Evolutionary conservation across 257 asterid genomes (phyloP), one percentile per base, ranked within the genome.

Genomic region (Plectranthus barbatus): DNA sequence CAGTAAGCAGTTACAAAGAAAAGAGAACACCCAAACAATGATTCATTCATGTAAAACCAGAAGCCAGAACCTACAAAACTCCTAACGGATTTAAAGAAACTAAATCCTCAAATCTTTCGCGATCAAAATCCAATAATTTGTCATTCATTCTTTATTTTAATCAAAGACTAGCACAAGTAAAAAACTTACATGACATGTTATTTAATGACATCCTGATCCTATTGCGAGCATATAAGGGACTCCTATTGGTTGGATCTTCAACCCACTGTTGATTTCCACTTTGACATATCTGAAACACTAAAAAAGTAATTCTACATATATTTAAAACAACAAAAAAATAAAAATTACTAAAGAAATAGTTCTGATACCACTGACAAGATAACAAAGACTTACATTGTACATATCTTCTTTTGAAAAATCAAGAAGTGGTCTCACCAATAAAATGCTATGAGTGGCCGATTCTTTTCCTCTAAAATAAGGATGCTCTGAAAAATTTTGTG

Each of bases 181-280:
- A 64, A 29, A 52, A 67, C 89, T 80, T 75, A 92, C 97, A 13
- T 15, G 91, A 68, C 64, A 81, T 26, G 66, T 68, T 65, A 48
- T 53, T 72, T 68, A 92, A 68, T 52, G 82, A 75, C 82, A 80
- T 78, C 67, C 99, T 82, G 85, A 92, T 92, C 83, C 97, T 80
- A 66, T 92, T 92, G 71, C 99, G 97, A 73, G 83, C 81, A 73
- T 83, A 92, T 52, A 82, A 44, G 46, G 80, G 68, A 67, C 85
- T 92, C 77, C 54, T 77, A 61, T 92, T 92, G 19, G 97, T 89
- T 36, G 97, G 97, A 81, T 92, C 99, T 77, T 89, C 99, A 64
- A 92, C 91, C 95, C 97, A 92, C 65, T 77, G 81, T 71, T 77
- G 97, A 76, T 82, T 76, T 60, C 72, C 80, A 59, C 74, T 82